Conservation (phyloP, 2,329 filamentous ascomycete genomes). For the Pseudogymnoascus sp. region DNA sequence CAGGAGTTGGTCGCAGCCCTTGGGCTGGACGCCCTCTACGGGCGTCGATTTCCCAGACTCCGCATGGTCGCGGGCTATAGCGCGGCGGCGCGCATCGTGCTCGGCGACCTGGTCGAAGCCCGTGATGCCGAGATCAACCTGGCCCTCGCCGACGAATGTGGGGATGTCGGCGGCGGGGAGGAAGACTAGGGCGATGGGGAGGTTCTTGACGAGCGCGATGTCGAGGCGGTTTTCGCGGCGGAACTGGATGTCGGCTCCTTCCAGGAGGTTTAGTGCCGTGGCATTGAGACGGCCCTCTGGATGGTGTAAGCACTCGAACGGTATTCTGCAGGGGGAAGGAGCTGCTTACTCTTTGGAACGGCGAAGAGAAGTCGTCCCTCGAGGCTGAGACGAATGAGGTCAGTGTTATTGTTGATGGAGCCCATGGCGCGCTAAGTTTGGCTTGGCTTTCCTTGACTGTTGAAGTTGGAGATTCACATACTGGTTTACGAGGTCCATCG, state of each 20-base stretch:
- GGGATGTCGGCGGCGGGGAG: conserved; percentile 95
- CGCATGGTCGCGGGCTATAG: conserved; percentile 40
- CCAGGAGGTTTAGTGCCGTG: conserved; percentile 79
- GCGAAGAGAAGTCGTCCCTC: conserved; percentile 92
- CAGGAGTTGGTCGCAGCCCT: conserved; percentile 69
- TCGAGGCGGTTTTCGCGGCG: conserved; percentile 89
- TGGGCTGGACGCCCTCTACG: conserved; percentile 36
- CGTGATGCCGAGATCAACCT: conserved; percentile 89
- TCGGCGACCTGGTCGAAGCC: conserved; percentile 88
- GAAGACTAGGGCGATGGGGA: conserved; percentile 91
- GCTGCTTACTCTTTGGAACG: conserved; percentile 86
- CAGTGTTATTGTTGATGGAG: conserved; percentile 38
- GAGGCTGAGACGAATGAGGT: conserved; percentile 52
- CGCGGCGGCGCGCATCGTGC: conserved; percentile 62
- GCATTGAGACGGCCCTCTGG: conserved; percentile 88
- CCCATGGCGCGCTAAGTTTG: conserved; percentile 36
- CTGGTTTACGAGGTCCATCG: conserved; percentile 57
- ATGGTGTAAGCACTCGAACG: conserved; percentile 6
- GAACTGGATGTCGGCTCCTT: conserved; percentile 95
- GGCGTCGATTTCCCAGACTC: conserved; percentile 40
- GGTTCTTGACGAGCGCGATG: conserved; percentile 95
- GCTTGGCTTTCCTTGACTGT: conserved; percentile 12
- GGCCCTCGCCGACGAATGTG: conserved; percentile 91
- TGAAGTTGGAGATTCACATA: conserved; percentile 27
- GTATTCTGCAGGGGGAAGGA: conserved; percentile 7